A percentile compares a stretch with the other conserved stretches of the same genome.
Evolutionary conservation across 495 filamentous ascomycete genomes (phyloP).

Genomic region (Aspergillus indologenus): DNA sequence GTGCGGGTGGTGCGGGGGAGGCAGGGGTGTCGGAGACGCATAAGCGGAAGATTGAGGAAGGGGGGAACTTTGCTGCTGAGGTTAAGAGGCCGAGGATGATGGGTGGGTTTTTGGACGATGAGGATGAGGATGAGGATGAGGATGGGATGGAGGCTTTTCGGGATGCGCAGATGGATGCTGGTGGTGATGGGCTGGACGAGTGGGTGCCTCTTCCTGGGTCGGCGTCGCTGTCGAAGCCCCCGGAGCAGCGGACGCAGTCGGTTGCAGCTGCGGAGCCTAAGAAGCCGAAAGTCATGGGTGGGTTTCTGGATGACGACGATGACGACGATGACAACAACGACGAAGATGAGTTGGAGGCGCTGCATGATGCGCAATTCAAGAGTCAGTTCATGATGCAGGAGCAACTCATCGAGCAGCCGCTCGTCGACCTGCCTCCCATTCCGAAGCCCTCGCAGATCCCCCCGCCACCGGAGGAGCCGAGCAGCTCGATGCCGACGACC

Average conservation of each 20-base stretch:
- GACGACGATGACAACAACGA: slow-evolving; percentile 43
- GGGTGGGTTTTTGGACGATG: slow-evolving; percentile 47
- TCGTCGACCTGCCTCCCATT: slow-evolving; percentile 12
- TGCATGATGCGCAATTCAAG: slow-evolving; percentile 34
- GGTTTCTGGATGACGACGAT: slow-evolving; percentile 36
- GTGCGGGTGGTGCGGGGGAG: background rate
- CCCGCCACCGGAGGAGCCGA: slow-evolving; percentile 7
- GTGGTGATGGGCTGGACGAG: slow-evolving; percentile 14
- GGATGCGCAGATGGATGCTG: slow-evolving; percentile 14
- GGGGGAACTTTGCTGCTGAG: slow-evolving; percentile 26
- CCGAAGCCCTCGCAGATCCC: slow-evolving; percentile 6
- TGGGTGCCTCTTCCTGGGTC: slow-evolving; percentile 5
- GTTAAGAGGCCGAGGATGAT: slow-evolving; percentile 41
- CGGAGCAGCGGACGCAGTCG: slow-evolving; percentile 16
- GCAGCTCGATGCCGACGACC: background rate
- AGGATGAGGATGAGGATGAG: slow-evolving; percentile 35
- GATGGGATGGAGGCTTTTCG: slow-evolving; percentile 30
- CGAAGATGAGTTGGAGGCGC: slow-evolving; percentile 21
- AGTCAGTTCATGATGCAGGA: slow-evolving; percentile 38
- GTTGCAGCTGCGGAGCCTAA: slow-evolving; percentile 29
- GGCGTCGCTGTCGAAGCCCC: slow-evolving; percentile 32
- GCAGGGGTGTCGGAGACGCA: slow-evolving; percentile 16
- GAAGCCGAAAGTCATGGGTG: slow-evolving; percentile 28
- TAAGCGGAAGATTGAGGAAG: slow-evolving; percentile 50
- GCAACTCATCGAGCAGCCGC: slow-evolving; percentile 23